Conservation (phyloP, 768 basidiomycete species). For the Tulasnella sp. region DNA sequence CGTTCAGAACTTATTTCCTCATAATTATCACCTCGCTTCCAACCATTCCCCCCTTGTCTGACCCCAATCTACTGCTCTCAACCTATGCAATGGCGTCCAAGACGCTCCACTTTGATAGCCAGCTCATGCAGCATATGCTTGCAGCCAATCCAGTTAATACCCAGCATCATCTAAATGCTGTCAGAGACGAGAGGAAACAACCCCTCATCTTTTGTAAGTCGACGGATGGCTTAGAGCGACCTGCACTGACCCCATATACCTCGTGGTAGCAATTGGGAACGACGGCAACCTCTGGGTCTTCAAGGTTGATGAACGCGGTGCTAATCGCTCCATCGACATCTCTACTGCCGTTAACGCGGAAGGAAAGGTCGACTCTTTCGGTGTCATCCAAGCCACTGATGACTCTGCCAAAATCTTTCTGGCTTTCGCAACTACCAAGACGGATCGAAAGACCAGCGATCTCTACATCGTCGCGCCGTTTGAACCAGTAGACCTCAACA, state of each 20-base stretch:
- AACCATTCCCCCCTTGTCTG: no score
- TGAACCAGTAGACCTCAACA: not conserved
- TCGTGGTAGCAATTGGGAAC: not conserved
- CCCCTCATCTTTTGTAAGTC: not conserved
- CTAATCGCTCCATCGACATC: not conserved
- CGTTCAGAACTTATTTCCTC: no score
- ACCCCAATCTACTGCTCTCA: no score
- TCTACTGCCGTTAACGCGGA: not conserved
- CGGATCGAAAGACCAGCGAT: not conserved
- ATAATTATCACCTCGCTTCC: no score
- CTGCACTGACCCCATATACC: not conserved
- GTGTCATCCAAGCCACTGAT: not conserved
- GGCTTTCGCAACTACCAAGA: not conserved
- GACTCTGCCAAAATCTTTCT: not conserved
- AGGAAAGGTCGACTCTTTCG: not conserved
- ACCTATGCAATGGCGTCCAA: no score
- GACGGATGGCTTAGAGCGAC: not conserved
- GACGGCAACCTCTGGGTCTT: not conserved
- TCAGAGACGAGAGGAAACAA: not conserved
- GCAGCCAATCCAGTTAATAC: not conserved
- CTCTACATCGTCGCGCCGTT: not conserved
- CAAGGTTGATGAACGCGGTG: not conserved
- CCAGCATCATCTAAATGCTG: not conserved
- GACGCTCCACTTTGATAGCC: constrained; percentile 1
- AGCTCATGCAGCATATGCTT: not conserved